Percentiles rank a stretch among this genome's conserved stretches.
Evolutionary conservation across 108 stramenopile genomes (phyloP).

Genomic region (Cyclotella cryptica): DNA sequence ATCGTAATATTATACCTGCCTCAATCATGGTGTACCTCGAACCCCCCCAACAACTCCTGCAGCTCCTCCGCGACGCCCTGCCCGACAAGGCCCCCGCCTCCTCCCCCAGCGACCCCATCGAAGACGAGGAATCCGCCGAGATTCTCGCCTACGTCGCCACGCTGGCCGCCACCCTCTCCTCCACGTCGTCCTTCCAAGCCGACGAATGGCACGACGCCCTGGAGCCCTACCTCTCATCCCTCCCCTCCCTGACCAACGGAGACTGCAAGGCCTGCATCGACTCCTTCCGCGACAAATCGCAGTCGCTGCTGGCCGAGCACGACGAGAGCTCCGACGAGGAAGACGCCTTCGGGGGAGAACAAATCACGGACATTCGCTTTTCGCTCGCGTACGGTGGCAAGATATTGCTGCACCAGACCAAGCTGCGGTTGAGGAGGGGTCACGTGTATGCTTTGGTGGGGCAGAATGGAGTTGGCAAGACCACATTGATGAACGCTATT

Average conservation of each 20-base stretch:
- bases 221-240: constrained; percentile 65
- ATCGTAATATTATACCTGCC: no score
- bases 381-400: constrained; percentile 98
- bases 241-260: constrained; percentile 5
- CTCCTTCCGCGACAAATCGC: constrained; percentile 59
- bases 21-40: constrained; percentile 83
- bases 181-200: constrained; percentile 61
- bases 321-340: constrained; percentile 84
- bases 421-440: constrained; percentile 92
- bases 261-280: constrained; percentile 46
- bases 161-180: constrained; percentile 70
- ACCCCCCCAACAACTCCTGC: constrained; percentile 65
- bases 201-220: constrained; percentile 66
- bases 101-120: not conserved
- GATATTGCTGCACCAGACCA: constrained; percentile 96
- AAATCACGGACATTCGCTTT: constrained; percentile 93
- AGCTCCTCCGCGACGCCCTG: constrained; percentile 70
- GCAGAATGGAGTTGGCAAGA: constrained; percentile 97
- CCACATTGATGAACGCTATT: constrained; percentile 98
- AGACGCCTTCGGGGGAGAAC: constrained; percentile 90
- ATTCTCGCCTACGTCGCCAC: constrained; percentile 84
- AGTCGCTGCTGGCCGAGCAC: constrained; percentile 58
- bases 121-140: constrained; percentile 52
- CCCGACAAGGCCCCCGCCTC: constrained; percentile 26
- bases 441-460: constrained; percentile 97